Evolutionary conservation across 345 rosid genomes (phyloP).

Genomic region (Anastatica hierochuntica): DNA sequence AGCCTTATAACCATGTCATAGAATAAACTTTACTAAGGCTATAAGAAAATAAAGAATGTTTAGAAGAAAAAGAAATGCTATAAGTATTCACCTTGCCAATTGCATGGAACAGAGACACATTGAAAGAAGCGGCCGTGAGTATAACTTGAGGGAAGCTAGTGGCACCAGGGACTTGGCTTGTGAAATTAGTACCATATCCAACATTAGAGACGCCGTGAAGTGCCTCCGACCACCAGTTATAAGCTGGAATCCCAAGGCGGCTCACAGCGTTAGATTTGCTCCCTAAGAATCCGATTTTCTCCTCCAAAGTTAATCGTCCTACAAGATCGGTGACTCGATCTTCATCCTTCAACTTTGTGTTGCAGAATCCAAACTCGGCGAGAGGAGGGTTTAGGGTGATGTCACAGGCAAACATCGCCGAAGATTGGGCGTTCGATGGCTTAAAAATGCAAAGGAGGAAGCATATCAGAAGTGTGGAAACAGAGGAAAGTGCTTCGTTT

Average conservation of each 20-base stretch:
- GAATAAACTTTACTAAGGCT: background rate
- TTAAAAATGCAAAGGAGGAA: conserved; percentile 2
- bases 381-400: conserved; percentile 30
- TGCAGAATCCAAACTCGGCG: conserved; percentile 46
- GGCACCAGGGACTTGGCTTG: conserved; percentile 42
- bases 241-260: conserved; percentile 63
- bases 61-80: background rate
- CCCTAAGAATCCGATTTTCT: conserved; percentile 52
- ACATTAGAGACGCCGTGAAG: conserved; percentile 70
- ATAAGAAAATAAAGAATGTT: too few species aligned
- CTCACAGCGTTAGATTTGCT: conserved; percentile 46
- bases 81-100: conserved; percentile 59
- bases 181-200: conserved; percentile 51
- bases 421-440: conserved; percentile 25
- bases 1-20: conserved; percentile 30
- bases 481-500: conserved; percentile 14
- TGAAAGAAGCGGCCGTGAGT: conserved; percentile 61
- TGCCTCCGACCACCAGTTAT: conserved; percentile 92
- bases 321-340: conserved; percentile 55
- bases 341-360: conserved; percentile 31
- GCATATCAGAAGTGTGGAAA: conserved; percentile 31
- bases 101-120: conserved; percentile 55
- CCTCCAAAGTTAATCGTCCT: conserved; percentile 47
- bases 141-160: conserved; percentile 86
- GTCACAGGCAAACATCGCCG: conserved; percentile 66